Percentiles rank a stretch among this genome's conserved stretches.
phyloP scores from a whole-genome alignment of 345 rosid genomes.

The Eucalyptus paniculata region DNA sequence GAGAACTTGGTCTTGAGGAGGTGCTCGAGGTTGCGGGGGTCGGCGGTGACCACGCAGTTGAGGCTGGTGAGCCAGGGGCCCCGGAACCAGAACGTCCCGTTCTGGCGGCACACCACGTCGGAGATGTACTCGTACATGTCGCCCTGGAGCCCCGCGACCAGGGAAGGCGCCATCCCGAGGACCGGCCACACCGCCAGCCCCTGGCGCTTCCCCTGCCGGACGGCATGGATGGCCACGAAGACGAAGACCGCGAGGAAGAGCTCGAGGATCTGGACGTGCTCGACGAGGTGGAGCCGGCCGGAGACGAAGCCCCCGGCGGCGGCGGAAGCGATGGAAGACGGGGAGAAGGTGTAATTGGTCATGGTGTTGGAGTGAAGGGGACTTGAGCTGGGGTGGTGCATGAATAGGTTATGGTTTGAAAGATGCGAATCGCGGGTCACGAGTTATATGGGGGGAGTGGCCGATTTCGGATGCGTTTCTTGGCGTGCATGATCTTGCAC shows the following conservation, averaged over 20 bases:
- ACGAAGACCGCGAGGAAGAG: slow-evolving; percentile 33
- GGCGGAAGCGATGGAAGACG: neutral
- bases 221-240: slow-evolving; percentile 31
- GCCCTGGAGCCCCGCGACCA: slow-evolving; percentile 22
- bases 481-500: slow-evolving; percentile 34
- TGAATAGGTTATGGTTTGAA: neutral
- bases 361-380: slow-evolving; percentile 19
- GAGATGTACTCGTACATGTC: slow-evolving; percentile 76
- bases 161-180: slow-evolving; percentile 88
- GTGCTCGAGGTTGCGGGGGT: slow-evolving; percentile 82
- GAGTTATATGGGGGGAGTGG: neutral
- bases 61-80: slow-evolving; percentile 86
- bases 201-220: slow-evolving; percentile 33
- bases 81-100: slow-evolving; percentile 66
- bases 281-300: slow-evolving; percentile 19
- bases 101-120: slow-evolving; percentile 32
- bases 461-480: slow-evolving; percentile 1
- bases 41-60: slow-evolving; percentile 62
- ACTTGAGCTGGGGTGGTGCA: neutral
- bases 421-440: neutral
- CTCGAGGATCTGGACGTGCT: slow-evolving; percentile 37
- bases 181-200: slow-evolving; percentile 80
- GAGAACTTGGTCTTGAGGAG: slow-evolving; percentile 78
- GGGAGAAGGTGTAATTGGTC: slow-evolving; percentile 25
- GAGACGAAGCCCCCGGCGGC: neutral